Evolutionary conservation across 768 basidiomycete genomes (phyloP), one percentile per base, ranked within the genome.

Genomic region (Gyrodon lividus): DNA sequence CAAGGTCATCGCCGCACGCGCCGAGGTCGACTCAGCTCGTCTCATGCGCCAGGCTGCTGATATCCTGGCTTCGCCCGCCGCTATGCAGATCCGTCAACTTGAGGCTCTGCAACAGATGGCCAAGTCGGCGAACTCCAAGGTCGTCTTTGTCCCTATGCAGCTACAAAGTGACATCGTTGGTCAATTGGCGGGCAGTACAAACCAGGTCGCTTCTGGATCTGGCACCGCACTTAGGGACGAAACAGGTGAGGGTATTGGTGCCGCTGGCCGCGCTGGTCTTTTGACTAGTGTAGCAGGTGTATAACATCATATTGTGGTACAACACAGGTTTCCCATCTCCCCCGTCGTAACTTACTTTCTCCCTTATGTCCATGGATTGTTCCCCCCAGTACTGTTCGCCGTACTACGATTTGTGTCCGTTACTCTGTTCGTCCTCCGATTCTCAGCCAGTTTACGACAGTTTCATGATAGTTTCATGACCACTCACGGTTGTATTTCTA

Each of bases 11-110:
- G 92, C 92, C 47, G 94, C 93, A 1, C 84, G 93, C 52, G 96
- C 95, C 13, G 95, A 97, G 74, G 95, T 98, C 58, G 95, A 97
- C 68, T 78, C 93, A 31, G 93, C 94, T 23, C 82, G 92, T 61
- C 82, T 98, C 67, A 98, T 98, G 95, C 82, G 95, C 54, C 92
- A 96, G 69, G 95, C 95, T 12, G 94, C 94, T 47, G 94, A 97
- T 70, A 97, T 96, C 62, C 75, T 92, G 62, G 92, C 93, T 19
- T 90, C 86, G 10, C 93, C 93, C 8, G 95, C 96, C 19, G 96
- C 96, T 48, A 97, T 98, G 93, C 94, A 97, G 71, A 98, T 98
- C 67, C 80, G 96, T 53, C 96, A 98, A 68, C 81, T 98, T 56
- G 96, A 99, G 70, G 92, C 94, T 43, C 80, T 98, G 57, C 93